Percentiles rank a stretch among this genome's conserved stretches.
Conservation (phyloP, 2,329 filamentous ascomycete genomes). For the Myriosclerotinia curreyana region DNA sequence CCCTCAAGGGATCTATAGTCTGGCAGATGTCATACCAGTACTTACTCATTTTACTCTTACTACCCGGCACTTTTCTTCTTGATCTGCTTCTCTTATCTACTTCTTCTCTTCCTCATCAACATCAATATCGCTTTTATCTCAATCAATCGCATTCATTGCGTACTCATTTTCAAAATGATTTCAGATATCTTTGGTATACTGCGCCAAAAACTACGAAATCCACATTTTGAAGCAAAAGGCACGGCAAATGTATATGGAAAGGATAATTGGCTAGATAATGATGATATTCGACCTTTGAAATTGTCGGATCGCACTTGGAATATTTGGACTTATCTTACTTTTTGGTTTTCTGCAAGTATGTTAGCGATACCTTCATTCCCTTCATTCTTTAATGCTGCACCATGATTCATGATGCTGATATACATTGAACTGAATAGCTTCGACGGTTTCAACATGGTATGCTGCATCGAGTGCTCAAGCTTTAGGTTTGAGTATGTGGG, state of each 20-base stretch:
- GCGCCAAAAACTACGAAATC: constrained; percentile 23
- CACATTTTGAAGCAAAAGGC: constrained; percentile 25
- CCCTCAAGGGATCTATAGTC: background rate
- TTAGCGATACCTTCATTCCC: background rate
- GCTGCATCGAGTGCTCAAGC: constrained; percentile 43
- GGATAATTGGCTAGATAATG: constrained; percentile 42
- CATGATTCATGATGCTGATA: background rate
- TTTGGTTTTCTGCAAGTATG: constrained; percentile 22
- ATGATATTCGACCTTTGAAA: constrained; percentile 44
- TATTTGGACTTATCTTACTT: constrained; percentile 41
- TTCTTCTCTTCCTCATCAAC: background rate
- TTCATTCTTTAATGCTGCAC: too few relatives aligned
- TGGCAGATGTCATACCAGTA: background rate
- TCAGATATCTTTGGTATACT: background rate
- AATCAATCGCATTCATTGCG: background rate
- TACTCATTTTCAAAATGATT: background rate
- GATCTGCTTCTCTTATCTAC: background rate
- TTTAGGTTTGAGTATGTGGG: constrained; percentile 50
- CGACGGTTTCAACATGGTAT: constrained; percentile 44
- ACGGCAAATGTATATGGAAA: constrained; percentile 34
- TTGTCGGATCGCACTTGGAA: constrained; percentile 45
- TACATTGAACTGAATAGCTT: constrained; percentile 29
- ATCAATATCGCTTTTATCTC: background rate
- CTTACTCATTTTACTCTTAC: background rate
- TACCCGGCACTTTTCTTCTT: background rate